Conservation (phyloP, 345 rosid genomes). For the Reutealis trisperma region DNA sequence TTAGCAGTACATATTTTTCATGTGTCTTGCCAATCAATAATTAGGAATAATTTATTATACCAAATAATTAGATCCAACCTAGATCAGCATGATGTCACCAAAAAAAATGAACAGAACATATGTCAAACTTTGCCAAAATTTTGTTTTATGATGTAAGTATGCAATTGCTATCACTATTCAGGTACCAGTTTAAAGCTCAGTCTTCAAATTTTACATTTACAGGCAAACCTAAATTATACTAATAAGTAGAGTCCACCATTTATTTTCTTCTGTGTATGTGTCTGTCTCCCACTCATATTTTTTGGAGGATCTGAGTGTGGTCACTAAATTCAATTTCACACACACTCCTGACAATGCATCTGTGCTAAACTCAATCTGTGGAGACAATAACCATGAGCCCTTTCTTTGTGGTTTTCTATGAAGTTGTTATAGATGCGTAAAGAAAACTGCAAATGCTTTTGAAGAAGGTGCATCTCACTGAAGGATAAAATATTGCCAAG, state of each 20-base stretch:
- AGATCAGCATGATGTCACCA: background rate
- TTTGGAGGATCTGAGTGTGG: background rate
- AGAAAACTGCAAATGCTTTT: background rate
- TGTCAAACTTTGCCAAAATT: background rate
- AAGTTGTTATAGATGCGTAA: background rate
- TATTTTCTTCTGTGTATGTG: background rate
- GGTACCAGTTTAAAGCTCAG: background rate
- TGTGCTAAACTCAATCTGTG: background rate
- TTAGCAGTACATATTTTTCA: background rate
- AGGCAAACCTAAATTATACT: background rate
- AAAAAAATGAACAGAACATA: background rate
- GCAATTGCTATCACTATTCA: background rate
- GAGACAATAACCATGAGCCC: background rate
- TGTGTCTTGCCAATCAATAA: background rate
- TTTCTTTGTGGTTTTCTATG: background rate
- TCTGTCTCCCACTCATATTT: background rate
- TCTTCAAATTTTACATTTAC: background rate
- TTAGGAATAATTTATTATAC: background rate
- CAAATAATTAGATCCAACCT: background rate
- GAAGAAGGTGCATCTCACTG: background rate
- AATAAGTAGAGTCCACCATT: background rate
- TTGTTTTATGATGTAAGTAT: background rate
- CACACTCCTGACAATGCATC: background rate
- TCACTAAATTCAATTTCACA: background rate
- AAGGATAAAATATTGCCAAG: slow-evolving; percentile 1